Evolutionary conservation across 202 grass and related monocot genomes (phyloP).

Genomic region (Digitaria exilis): DNA sequence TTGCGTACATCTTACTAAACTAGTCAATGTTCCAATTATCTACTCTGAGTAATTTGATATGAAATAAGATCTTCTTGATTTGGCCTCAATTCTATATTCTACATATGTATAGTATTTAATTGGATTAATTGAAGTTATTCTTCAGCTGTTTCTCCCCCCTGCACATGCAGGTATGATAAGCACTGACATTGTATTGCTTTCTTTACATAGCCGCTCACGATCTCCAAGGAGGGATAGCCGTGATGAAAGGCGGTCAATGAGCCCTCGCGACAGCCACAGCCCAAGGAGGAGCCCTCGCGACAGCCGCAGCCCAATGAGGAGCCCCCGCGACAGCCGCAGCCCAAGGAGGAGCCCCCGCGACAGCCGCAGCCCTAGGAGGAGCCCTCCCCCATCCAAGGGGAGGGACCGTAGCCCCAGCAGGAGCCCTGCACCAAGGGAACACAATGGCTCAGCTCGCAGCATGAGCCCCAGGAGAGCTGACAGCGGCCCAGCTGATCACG

Average conservation of each 20-base stretch:
- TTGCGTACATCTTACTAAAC: neutral
- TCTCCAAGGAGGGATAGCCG: conserved; percentile 66
- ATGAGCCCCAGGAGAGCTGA: conserved; percentile 59
- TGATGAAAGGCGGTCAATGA: conserved; percentile 63
- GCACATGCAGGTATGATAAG: neutral
- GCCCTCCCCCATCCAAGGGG: too few species aligned
- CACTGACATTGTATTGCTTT: conserved; percentile 20
- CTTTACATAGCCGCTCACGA: conserved; percentile 45
- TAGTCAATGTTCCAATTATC: neutral
- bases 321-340: conserved; percentile 64
- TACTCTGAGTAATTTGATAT: neutral
- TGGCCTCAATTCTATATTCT: neutral
- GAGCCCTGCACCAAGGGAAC: conserved; percentile 70
- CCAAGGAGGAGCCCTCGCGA: conserved; percentile 41
- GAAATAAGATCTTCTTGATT: neutral
- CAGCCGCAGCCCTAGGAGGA: conserved; percentile 65
- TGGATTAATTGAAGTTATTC: neutral
- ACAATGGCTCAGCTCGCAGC: conserved; percentile 39
- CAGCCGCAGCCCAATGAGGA: conserved; percentile 39
- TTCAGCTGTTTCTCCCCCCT: neutral
- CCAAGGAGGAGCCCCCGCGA: conserved; percentile 47
- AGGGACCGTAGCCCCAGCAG: too few species aligned
- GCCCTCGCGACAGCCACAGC: conserved; percentile 59
- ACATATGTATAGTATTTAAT: neutral
- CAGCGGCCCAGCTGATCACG: conserved; percentile 47